Evolutionary conservation across 768 basidiomycete species (phyloP), one percentile per base, ranked within the genome.

Genomic region (Amanita thiersii): DNA sequence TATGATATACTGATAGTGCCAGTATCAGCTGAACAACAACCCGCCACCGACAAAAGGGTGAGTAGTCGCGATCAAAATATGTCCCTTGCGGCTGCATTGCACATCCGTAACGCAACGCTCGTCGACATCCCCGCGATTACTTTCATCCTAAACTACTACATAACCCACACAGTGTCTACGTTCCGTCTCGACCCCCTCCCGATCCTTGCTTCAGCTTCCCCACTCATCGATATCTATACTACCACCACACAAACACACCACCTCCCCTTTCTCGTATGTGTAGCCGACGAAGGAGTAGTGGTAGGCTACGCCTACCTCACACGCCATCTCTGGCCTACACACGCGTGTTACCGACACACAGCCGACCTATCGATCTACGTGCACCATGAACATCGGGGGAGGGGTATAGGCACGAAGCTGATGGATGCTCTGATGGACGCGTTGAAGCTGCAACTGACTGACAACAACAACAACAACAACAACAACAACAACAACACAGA

Each of bases 361-460:
- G 53, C 42, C 9, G 53, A 54, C 26, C 49, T 56, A 4, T 49
- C 49, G 5, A 41, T 56, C 7, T 55, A 50, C 29, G 39, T 52
- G 21, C 45, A 48, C 26, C 52, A 45, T 1, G 48, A 45, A 8
- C 38, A 45, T 10, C 50, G 31, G 24, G 28, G 28, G 6, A 31
- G 37, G 3, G 51, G 54, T 5, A 25, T 50, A 9, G 52, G 52
- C 5, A 40, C 46, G 1, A 26, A 24, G 14, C 23, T 53, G 24
- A 48, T 55, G 52, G 34, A 39, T 24, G 26, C 6, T 5, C 9
- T 39, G 6, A 29, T 21, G 36, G 14, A 20, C 30, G 34, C 40
- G 24, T 36, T 11, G 2, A 39, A 36, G 23, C 3, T 39, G 25
- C 14, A 28, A n/a, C 46, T 14, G 42, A 30, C 2, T 28, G 34